Conservation (phyloP, 2,329 filamentous ascomycete species). For the Colletotrichum lupini region DNA sequence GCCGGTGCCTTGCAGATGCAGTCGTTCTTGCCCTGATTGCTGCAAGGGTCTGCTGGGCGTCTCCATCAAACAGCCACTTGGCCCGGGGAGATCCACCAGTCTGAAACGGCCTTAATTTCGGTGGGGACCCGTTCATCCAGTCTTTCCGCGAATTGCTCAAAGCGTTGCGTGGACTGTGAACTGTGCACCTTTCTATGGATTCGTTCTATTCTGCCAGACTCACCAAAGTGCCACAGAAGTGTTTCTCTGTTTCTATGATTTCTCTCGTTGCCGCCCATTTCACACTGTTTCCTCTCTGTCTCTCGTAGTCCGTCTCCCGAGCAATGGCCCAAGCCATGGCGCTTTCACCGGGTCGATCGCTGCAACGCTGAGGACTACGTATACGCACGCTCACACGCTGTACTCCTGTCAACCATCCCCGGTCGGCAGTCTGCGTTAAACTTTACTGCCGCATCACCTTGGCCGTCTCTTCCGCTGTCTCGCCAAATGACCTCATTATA, state of each 20-base stretch:
- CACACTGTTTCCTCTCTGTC: conserved; percentile 1
- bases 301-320: too few relatives aligned
- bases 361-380: conserved; percentile 8
- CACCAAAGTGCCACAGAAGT: neutral
- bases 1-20: conserved; percentile 37
- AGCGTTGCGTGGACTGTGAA: conserved; percentile 15
- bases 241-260: neutral
- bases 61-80: conserved; percentile 33
- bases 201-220: neutral
- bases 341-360: conserved; percentile 16
- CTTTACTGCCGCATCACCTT: conserved; percentile 12
- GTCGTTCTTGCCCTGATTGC: conserved; percentile 32
- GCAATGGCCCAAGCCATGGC: neutral
- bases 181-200: conserved; percentile 8
- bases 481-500: conserved; percentile 33
- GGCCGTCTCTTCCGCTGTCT: conserved; percentile 15
- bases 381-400: neutral
- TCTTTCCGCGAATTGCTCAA: conserved; percentile 13
- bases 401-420: conserved; percentile 13
- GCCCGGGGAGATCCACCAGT: conserved; percentile 24
- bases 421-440: neutral
- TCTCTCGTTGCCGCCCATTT: neutral
- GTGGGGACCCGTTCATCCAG: conserved; percentile 37
- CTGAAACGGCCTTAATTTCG: conserved; percentile 38
- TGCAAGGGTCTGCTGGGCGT: conserved; percentile 32